These are phyloP conservation scores for Albizia julibrissin DNA, from an alignment of 306 rosid genomes.

Conservation along the genomic window DNA sequence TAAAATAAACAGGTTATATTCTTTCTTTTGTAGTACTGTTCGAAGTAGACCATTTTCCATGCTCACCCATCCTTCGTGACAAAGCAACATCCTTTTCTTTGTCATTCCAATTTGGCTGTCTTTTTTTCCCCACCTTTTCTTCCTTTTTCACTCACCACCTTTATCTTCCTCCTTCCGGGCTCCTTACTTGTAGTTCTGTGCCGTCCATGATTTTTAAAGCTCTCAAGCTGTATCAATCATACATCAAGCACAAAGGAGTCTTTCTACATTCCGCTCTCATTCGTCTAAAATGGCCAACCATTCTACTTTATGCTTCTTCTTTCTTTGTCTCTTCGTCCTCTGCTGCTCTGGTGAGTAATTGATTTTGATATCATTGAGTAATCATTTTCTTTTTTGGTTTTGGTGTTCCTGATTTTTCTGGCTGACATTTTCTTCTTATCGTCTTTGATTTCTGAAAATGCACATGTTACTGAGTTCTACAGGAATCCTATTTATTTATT, in stretches of 20 bases:
- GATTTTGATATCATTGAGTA: conserved; percentile 1
- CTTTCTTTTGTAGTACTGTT: conserved; percentile 16
- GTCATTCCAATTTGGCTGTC: conserved; percentile 39
- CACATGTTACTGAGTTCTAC: neutral
- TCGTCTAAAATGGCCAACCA: conserved; percentile 53
- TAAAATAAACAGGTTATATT: conserved; percentile 40
- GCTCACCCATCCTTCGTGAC: conserved; percentile 54
- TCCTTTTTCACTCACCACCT: conserved; percentile 31
- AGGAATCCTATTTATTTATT: neutral
- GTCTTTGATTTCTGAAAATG: neutral
- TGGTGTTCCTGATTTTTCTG: neutral
- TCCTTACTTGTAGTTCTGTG: conserved; percentile 34
- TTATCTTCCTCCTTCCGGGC: conserved; percentile 41
- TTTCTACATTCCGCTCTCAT: conserved; percentile 35
- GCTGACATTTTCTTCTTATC: neutral
- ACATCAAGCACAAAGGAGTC: conserved; percentile 28
- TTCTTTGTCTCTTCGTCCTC: conserved; percentile 54
- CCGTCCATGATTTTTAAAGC: conserved; percentile 43
- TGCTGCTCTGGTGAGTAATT: conserved; percentile 61
- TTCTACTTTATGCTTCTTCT: conserved; percentile 51
- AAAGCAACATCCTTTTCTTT: conserved; percentile 64
- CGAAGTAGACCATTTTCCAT: conserved; percentile 24
- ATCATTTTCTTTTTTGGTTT: neutral
- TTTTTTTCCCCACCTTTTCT: conserved; percentile 37
- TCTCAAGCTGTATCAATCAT: conserved; percentile 36